Evolutionary conservation across 331 rosid species (phyloP).

Genomic region (Stylosanthes scabra): DNA sequence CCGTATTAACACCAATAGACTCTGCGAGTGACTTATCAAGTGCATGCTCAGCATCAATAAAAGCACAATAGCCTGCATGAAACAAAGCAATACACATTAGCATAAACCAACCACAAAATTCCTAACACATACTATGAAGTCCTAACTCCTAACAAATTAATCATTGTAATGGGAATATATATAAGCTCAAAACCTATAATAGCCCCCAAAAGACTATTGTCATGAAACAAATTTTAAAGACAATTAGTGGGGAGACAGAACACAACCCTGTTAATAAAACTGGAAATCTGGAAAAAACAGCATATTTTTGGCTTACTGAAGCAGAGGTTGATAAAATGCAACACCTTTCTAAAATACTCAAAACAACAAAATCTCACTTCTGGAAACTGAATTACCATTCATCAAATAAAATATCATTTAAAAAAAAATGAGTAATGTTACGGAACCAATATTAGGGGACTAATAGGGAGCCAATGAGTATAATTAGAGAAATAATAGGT

Average conservation of each 20-base stretch:
- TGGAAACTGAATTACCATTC: slow-evolving; percentile 8
- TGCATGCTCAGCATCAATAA: slow-evolving; percentile 97
- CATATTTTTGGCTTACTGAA: neutral
- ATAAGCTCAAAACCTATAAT: neutral
- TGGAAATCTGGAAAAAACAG: neutral
- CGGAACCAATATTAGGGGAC: no score
- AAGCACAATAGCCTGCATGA: slow-evolving; percentile 78
- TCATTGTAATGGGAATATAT: neutral
- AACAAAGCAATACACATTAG: slow-evolving; percentile 15
- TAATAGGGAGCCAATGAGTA: no score
- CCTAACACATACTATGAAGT: slow-evolving; percentile 14
- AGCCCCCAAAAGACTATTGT: slow-evolving; percentile 1
- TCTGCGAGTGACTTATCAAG: slow-evolving; percentile 84
- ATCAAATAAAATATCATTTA: neutral
- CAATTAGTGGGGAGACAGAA: neutral
- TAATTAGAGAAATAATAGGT: no score
- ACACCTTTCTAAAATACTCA: slow-evolving; percentile 8
- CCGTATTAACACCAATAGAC: slow-evolving; percentile 80
- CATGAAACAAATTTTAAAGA: slow-evolving; percentile 1
- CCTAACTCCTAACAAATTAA: slow-evolving; percentile 9
- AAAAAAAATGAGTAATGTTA: no score
- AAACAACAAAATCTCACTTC: neutral
- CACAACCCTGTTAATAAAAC: slow-evolving; percentile 8
- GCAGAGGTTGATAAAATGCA: slow-evolving; percentile 15
- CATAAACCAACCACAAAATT: neutral